Percentiles rank a stretch among this genome's conserved stretches.
These are phyloP conservation scores for Achaetomium macrosporum DNA, from an alignment of 2,329 filamentous ascomycete genomes.

Conservation along the genomic window DNA sequence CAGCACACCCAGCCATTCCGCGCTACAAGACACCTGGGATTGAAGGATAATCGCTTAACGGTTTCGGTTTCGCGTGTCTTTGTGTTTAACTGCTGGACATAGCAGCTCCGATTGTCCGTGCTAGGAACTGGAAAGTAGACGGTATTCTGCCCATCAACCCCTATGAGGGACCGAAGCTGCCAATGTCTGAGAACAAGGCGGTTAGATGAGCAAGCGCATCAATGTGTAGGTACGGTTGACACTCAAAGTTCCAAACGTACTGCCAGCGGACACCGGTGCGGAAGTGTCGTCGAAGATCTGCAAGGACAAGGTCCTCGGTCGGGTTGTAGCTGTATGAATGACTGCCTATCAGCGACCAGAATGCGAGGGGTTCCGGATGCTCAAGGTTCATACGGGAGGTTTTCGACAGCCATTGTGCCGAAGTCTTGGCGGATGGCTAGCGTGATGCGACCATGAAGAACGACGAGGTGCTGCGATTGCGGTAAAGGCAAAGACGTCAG, in stretches of 20 bases:
- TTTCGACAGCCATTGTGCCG: conserved; percentile 49
- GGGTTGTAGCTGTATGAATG: conserved; percentile 49
- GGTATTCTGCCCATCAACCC: conserved; percentile 66
- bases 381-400: conserved; percentile 34
- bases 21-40: conserved; percentile 80
- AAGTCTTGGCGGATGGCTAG: conserved; percentile 25
- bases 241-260: conserved; percentile 7
- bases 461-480: neutral
- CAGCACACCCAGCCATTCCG: conserved; percentile 85
- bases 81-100: conserved; percentile 64
- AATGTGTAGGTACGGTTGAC: neutral
- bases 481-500: neutral
- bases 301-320: conserved; percentile 59
- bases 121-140: conserved; percentile 77
- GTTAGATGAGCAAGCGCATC: conserved; percentile 11
- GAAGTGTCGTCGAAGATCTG: conserved; percentile 59
- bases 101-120: conserved; percentile 58
- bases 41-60: conserved; percentile 64
- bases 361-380: neutral
- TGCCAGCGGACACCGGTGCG: conserved; percentile 38
- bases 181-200: conserved; percentile 56
- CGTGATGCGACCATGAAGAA: conserved; percentile 28
- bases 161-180: conserved; percentile 87
- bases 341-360: conserved; percentile 12
- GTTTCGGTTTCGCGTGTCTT: conserved; percentile 65